Percentiles rank a stretch among this genome's conserved stretches.
phyloP scores from a whole-genome alignment of 352 stramenopile genomes.

The Pythium phragmitis region DNA sequence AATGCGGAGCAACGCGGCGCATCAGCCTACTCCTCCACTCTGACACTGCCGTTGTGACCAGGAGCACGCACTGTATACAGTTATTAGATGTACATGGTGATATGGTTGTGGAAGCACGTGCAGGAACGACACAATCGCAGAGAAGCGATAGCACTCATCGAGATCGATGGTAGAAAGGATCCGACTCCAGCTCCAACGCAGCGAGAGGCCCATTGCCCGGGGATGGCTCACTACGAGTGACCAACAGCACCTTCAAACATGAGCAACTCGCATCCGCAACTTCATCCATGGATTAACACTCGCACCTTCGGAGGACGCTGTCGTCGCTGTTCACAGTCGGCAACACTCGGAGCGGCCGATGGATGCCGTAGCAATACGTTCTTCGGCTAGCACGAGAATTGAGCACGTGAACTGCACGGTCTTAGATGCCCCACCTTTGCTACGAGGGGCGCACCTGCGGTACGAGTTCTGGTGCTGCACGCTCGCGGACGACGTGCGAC shows the following conservation, averaged over 20 bases:
- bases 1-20: too few species aligned
- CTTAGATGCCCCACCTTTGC: not conserved
- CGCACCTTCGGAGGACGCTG: not conserved
- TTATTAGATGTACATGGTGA: too few species aligned
- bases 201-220: not conserved
- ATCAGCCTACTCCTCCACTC: too few species aligned
- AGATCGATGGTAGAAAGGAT: slow-evolving; percentile 19
- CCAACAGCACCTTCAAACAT: not conserved
- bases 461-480: slow-evolving; percentile 82
- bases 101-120: too few species aligned
- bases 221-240: not conserved
- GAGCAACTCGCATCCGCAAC: not conserved
- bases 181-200: slow-evolving; percentile 7
- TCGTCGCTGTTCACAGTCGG: slow-evolving; percentile 67
- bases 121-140: too few species aligned
- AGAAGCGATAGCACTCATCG: slow-evolving; percentile 4
- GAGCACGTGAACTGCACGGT: not conserved
- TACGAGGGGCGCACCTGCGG: slow-evolving; percentile 40
- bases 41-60: too few species aligned
- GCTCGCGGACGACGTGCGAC: slow-evolving; percentile 71
- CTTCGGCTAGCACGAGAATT: slow-evolving; percentile 32
- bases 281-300: not conserved
- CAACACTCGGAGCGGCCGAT: slow-evolving; percentile 56
- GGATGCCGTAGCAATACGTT: slow-evolving; percentile 68
- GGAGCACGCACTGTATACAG: too few species aligned